Base-by-base conservation (phyloP, 495 filamentous ascomycete genomes). In the Astrocystis sublimbata region DNA sequence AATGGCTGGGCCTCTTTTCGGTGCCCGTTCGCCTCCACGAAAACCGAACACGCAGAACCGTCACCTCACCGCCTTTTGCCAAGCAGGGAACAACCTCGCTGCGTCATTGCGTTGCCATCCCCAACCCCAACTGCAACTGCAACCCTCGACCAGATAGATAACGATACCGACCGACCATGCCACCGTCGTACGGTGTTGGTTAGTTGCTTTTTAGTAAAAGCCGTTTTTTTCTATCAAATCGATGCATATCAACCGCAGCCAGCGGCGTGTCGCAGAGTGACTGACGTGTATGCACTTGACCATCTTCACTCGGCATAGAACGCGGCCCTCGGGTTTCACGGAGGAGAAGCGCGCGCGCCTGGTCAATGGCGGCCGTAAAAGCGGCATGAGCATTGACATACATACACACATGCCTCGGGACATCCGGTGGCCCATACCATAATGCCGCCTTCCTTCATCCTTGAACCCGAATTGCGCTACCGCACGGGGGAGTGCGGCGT, bases 51-150 rank as follows among this genome's bases (percentile, higher is more conserved):
- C n/a, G n/a, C n/a, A n/a, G n/a, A n/a, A n/a, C n/a, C n/a, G n/a
- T n/a, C n/a, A 24, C 52, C 52, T 28, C 35, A 56, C 52, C 52
- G 52, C 52, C 42, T 26, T 56, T 56, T 56, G n/a, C n/a, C 12
- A 19, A 19, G 5, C 17, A 56, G 42, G 52, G 52, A 13, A 42
- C 24, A 42, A 56, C 52, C 52, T 42, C 38, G 52, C 31, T 24
- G 36, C n/a, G 19, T 26, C 36, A 35, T 56, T 42, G 52, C 36
- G 36, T 56, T n/a, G n/a, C n/a, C n/a, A n/a, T n/a, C n/a, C n/a
- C n/a, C n/a, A n/a, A n/a, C n/a, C n/a, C n/a, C n/a, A n/a, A n/a
- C n/a, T n/a, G n/a, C n/a, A n/a, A n/a, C n/a, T n/a, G n/a, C n/a
- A n/a, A n/a, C n/a, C n/a, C 36, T n/a, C 36, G 30, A 56, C 15